Evolutionary conservation across 2,329 filamentous ascomycete genomes (phyloP).

Genomic region (Endocalyx cinctus): DNA sequence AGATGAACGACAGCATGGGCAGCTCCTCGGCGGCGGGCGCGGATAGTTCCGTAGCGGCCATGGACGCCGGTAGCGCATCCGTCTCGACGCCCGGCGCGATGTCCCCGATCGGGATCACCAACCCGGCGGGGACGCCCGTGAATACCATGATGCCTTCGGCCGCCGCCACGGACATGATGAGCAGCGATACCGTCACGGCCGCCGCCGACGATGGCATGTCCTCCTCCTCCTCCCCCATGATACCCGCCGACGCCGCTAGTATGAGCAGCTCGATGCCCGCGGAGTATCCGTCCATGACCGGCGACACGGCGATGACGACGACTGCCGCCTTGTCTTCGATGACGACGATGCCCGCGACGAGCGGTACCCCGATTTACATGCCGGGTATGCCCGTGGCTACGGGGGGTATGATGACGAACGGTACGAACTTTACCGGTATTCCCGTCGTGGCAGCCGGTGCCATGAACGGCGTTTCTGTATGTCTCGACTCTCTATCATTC

Average conservation of each 20-base stretch:
- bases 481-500: conserved; percentile 3
- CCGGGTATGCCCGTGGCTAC: conserved; percentile 12
- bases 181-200: not conserved
- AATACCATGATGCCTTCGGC: conserved; percentile 5
- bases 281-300: conserved; percentile 6
- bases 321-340: conserved; percentile 10
- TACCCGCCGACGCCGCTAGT: conserved; percentile 2
- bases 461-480: conserved; percentile 19
- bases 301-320: not conserved
- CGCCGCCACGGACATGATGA: not conserved
- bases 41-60: not conserved
- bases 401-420: conserved; percentile 13
- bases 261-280: conserved; percentile 8
- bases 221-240: conserved; percentile 1
- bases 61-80: conserved; percentile 4
- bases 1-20: conserved; percentile 12
- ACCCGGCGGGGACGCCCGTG: conserved; percentile 3
- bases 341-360: conserved; percentile 4
- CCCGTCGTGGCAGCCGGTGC: conserved; percentile 13
- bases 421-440: conserved; percentile 11
- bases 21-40: conserved; percentile 3
- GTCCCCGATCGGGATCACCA: conserved; percentile 5
- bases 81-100: conserved; percentile 4
- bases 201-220: not conserved
- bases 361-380: conserved; percentile 2